A percentile compares a stretch with the other conserved stretches of the same genome.
Evolutionary conservation across 495 filamentous ascomycete genomes (phyloP).

Genomic region (Umbilicaria muhlenbergii): DNA sequence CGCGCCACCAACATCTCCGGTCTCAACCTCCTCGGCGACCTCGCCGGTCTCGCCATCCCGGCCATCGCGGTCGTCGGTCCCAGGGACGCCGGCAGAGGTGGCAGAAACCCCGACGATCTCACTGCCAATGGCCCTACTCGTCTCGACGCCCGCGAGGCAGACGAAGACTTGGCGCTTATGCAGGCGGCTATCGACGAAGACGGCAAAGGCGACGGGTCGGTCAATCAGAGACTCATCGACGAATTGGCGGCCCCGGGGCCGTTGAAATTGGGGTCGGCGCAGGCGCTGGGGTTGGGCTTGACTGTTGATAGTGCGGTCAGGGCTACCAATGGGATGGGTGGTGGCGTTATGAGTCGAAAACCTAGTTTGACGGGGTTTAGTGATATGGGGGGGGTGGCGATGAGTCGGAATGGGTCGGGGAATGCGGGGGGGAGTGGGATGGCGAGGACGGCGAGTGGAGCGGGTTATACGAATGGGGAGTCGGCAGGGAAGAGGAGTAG

Average conservation of each 20-base stretch:
- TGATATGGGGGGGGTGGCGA: neutral
- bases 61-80: too few species aligned
- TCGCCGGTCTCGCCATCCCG: constrained; percentile 7
- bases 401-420: constrained; percentile 12
- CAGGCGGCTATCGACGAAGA: constrained; percentile 11
- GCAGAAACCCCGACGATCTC: constrained; percentile 21
- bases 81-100: too few species aligned
- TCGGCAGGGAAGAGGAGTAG: neutral
- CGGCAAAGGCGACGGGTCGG: constrained; percentile 2
- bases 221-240: constrained; percentile 1
- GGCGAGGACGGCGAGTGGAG: neutral
- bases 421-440: constrained; percentile 12
- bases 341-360: too few species aligned
- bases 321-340: too few species aligned
- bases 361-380: too few species aligned
- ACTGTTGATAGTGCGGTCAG: too few species aligned
- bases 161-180: constrained; percentile 11
- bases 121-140: constrained; percentile 19
- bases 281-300: too few species aligned
- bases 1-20: constrained; percentile 21
- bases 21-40: constrained; percentile 6
- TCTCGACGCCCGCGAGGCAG: constrained; percentile 1
- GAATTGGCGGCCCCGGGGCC: neutral
- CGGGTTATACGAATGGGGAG: constrained; percentile 4
- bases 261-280: too few species aligned